Evolutionary conservation across 495 filamentous ascomycete genomes (phyloP).

Genomic region (Corynascus novoguineensis): DNA sequence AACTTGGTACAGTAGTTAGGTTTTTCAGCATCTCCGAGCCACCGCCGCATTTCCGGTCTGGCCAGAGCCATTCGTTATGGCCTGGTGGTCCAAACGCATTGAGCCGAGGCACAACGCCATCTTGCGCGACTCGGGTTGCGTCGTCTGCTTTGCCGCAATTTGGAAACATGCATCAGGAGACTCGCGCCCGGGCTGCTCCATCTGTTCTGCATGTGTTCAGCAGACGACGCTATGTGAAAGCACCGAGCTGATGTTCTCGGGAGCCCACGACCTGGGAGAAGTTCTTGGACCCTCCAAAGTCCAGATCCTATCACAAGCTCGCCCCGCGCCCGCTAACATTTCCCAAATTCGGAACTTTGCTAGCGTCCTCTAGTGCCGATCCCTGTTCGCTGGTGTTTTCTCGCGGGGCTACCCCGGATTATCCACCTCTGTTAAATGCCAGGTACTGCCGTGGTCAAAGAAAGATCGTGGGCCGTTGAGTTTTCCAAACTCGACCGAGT

Average conservation of each 20-base stretch:
- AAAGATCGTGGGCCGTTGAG: not conserved
- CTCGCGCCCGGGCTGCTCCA: no score
- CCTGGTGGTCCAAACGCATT: not conserved
- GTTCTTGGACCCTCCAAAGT: no score
- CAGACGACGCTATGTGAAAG: not conserved
- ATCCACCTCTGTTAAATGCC: not conserved
- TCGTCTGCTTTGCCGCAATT: no score
- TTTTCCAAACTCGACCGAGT: not conserved
- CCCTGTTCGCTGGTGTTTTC: slow-evolving; percentile 2
- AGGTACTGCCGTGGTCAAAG: not conserved
- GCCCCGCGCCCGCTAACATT: not conserved
- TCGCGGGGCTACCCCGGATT: not conserved
- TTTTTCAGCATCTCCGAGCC: no score
- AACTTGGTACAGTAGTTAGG: no score
- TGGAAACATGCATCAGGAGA: no score
- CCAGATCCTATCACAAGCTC: not conserved
- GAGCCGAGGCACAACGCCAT: slow-evolving; percentile 3
- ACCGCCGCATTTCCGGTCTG: no score
- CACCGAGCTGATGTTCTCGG: not conserved
- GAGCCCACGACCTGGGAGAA: no score
- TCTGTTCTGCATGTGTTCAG: no score
- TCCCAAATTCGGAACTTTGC: not conserved
- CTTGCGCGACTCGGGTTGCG: not conserved
- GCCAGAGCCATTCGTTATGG: not conserved
- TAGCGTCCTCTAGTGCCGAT: not conserved